These are phyloP conservation scores for Kodamaea alishanica DNA, from an alignment of 1,139 yeast genomes.

Conservation along the genomic window DNA sequence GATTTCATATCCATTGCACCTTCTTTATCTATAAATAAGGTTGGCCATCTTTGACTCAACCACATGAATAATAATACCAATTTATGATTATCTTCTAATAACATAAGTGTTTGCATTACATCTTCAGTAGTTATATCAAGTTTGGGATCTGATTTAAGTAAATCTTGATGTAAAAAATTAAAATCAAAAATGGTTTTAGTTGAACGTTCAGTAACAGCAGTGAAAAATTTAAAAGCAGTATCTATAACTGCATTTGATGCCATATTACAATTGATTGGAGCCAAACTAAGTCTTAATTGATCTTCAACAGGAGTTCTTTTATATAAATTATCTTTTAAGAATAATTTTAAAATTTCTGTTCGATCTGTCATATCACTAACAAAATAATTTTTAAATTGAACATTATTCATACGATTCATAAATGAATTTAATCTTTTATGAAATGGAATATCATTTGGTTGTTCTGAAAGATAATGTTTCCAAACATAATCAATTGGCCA, in stretches of 20 bases:
- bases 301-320: constrained; percentile 41
- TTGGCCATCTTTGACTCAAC: constrained; percentile 86
- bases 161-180: constrained; percentile 31
- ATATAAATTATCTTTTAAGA: constrained; percentile 33
- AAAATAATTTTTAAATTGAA: constrained; percentile 28
- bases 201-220: constrained; percentile 34
- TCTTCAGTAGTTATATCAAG: constrained; percentile 19
- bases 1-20: constrained; percentile 68
- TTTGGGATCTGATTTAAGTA: constrained; percentile 24
- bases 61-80: constrained; percentile 70
- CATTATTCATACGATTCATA: constrained; percentile 27
- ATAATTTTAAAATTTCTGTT: constrained; percentile 41
- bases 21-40: constrained; percentile 69
- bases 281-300: constrained; percentile 54
- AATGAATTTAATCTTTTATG: constrained; percentile 47
- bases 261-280: constrained; percentile 46
- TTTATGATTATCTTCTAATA: constrained; percentile 68
- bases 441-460: constrained; percentile 46
- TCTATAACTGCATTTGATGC: constrained; percentile 26
- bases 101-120: constrained; percentile 38
- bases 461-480: constrained; percentile 54
- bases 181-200: constrained; percentile 45
- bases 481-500: constrained; percentile 72
- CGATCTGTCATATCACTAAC: constrained; percentile 46
- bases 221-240: constrained; percentile 32